Conservation (phyloP, 2,329 filamentous ascomycete species). For the Dactylellina cionopaga region DNA sequence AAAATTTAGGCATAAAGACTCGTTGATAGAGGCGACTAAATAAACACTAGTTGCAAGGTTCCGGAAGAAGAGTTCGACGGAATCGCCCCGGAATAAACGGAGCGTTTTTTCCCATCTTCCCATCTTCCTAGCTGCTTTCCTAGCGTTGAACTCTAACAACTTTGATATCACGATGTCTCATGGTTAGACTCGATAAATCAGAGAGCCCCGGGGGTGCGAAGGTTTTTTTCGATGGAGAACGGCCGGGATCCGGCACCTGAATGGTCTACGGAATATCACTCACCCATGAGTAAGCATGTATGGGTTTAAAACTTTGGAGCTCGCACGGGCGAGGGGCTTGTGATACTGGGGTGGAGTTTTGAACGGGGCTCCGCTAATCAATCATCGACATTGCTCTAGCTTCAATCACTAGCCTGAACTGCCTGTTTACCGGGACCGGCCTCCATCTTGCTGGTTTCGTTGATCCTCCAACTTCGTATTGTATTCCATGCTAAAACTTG, state of each 20-base stretch:
- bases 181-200: slow-evolving; percentile 22
- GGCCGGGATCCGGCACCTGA: slow-evolving; percentile 35
- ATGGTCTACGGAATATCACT: slow-evolving; percentile 15
- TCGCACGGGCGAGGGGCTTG: slow-evolving; percentile 34
- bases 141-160: slow-evolving; percentile 21
- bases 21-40: neutral
- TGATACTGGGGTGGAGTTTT: slow-evolving; percentile 43
- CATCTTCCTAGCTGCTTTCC: slow-evolving; percentile 7
- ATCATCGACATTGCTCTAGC: slow-evolving; percentile 19
- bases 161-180: slow-evolving; percentile 39
- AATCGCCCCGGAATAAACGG: slow-evolving; percentile 47
- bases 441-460: slow-evolving; percentile 5
- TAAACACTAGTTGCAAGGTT: slow-evolving; percentile 9
- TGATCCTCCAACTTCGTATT: slow-evolving; percentile 24
- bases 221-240: slow-evolving; percentile 21
- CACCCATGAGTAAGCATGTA: neutral
- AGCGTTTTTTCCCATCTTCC: slow-evolving; percentile 46
- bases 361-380: slow-evolving; percentile 35
- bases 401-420: slow-evolving; percentile 18
- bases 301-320: slow-evolving; percentile 22
- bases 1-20: slow-evolving; percentile 15
- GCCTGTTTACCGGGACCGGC: slow-evolving; percentile 31
- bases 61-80: slow-evolving; percentile 29
- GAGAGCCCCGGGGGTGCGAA: slow-evolving; percentile 17
- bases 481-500: slow-evolving; percentile 10